Percentiles rank a stretch among this genome's conserved stretches.
phyloP scores from a whole-genome alignment of 495 filamentous ascomycete genomes.

The Aspergillus baeticus region DNA sequence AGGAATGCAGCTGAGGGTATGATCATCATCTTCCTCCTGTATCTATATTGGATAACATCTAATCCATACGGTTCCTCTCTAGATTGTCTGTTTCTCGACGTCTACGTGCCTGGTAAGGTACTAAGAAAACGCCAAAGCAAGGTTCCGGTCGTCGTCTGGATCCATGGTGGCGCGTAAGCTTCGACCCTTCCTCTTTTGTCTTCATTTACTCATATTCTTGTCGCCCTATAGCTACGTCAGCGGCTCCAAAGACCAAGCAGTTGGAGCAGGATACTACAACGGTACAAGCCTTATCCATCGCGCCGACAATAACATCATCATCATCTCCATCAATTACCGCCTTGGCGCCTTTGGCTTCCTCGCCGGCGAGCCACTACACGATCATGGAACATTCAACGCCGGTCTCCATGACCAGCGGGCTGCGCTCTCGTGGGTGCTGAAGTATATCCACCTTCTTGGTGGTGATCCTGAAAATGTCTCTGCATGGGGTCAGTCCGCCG shows the following conservation, averaged over 20 bases:
- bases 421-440: slow-evolving; percentile 31
- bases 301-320: slow-evolving; percentile 38
- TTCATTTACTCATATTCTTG: no score
- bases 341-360: slow-evolving; percentile 55
- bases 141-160: slow-evolving; percentile 31
- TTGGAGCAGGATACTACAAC: slow-evolving; percentile 20
- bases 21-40: no score
- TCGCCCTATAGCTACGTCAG: slow-evolving; percentile 12
- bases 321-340: slow-evolving; percentile 44
- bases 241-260: slow-evolving; percentile 26
- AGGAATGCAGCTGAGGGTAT: no score
- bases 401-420: slow-evolving; percentile 50
- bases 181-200: no score
- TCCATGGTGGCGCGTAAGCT: slow-evolving; percentile 23
- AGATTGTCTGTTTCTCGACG: slow-evolving; percentile 45
- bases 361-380: slow-evolving; percentile 47
- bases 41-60: no score
- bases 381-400: slow-evolving; percentile 42
- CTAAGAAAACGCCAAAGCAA: slow-evolving; percentile 18
- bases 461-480: slow-evolving; percentile 41
- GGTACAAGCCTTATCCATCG: slow-evolving; percentile 11
- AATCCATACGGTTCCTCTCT: slow-evolving; percentile 27
- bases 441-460: slow-evolving; percentile 37
- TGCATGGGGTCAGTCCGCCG: slow-evolving; percentile 39
- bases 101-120: slow-evolving; percentile 40